Base-by-base conservation (phyloP, 2,329 filamentous ascomycete genomes). In the Cordyceps farinosa region DNA sequence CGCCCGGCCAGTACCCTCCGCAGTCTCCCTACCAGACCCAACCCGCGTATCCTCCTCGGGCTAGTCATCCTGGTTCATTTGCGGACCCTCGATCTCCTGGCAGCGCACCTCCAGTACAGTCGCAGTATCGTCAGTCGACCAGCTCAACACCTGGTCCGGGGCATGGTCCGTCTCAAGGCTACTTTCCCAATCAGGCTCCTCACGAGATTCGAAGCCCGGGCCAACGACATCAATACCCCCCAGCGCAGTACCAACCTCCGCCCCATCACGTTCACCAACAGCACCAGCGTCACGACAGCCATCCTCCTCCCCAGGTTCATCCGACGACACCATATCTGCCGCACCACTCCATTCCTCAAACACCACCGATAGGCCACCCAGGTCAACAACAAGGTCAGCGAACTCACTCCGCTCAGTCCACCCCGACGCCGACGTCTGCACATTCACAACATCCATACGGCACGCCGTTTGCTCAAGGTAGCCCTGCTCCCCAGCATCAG, bases 351-450 rank as follows among this genome's bases (percentile, higher is more conserved):
- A 69, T 83, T 64, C 80, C 80, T 51, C 82, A 83, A 66, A 81
- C 80, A 61, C 79, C 82, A 13, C 81, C 81, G 3, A 74, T 83
- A 30, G 77, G 75, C n/a, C 77, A 78, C 11, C 75, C 79, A 9
- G 70, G 72, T 9, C 76, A 77, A 62, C 67, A 75, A 32, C 75
- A 71, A 53, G 58, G 72, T 5, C 75, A 82, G 65, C 75, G 84
- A 68, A 85, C 85, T 48, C 82, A 82, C 62, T 88, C 85, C 29
- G 76, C 81, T 6, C 83, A 87, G 62, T 87, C 85, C 13, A 82
- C 80, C 32, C 77, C 84, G 11, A 88, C 86, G 42, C 85, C 85
- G n/a, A 86, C 84, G 7, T 87, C 85, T 45, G 82, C 84, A 17
- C 84, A 87, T 53, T 83, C 82, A 69, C 84, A 87, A 72, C 82